Base-by-base conservation (phyloP, 2,329 filamentous ascomycete species). In the Hymenoscyphus fructigenus region DNA sequence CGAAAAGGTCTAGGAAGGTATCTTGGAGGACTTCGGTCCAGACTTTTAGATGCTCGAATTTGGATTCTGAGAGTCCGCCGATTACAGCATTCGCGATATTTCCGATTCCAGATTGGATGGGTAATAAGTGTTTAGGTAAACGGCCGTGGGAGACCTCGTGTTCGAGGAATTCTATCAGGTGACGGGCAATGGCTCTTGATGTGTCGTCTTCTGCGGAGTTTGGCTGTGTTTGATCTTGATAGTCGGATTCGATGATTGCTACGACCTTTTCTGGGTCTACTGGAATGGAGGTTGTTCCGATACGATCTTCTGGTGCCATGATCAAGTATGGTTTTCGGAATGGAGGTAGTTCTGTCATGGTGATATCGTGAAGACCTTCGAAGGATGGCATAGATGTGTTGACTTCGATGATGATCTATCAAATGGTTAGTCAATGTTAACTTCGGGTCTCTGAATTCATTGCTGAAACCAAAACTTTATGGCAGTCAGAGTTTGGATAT, bases 61-160 rank as follows among this genome's bases (percentile, higher is more conserved):
- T 89, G 70, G 91, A 91, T 66, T 90, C 86, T 69, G 88, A 86
- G 63, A 96, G 86, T 15, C 92, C 93, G 66, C 92, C 92, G 66
- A 96, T 88, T 68, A 96, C 93, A 44, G 92, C 92, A 78, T 96
- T 96, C 78, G 92, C 92, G 71, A 96, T 96, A 81, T 96, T 96
- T 69, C 93, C 92, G 71, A 96, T 96, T 56, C 92, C 92, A 12
- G 90, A 93, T 78, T 96, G 92, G 20, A 96, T 84, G 1, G 92
- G 92, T 0, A 95, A 83, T 1, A 96, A 85, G 74, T 88, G 92
- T 71, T 85, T 78, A 1, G 92, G 92, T 60, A 96, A 85, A 47
- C 92, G 88, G 68, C 89, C 92, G 69, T 89, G 88, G 32, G 81
- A 80, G 61, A 96, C 93, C 78, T 96, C 92, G 78, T 96, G 91